Base-by-base conservation (phyloP, 2,329 filamentous ascomycete species). In the Bretziella fagacearum region DNA sequence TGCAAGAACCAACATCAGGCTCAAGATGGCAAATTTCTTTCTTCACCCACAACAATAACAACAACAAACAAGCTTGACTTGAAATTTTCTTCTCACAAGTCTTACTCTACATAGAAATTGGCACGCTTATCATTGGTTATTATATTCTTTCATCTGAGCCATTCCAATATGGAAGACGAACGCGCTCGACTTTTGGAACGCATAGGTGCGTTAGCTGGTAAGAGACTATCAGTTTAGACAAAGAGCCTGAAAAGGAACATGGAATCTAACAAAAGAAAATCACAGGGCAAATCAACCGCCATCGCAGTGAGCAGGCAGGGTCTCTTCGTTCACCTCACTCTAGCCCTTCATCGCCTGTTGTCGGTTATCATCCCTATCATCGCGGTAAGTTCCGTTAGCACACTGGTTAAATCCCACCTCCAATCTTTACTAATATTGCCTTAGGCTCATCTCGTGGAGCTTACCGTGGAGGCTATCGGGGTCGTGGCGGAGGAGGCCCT, bases 271-370 rank as follows among this genome's bases (percentile, higher is more conserved):
- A 30, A 18, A 15, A 13, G 17, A 43, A 29, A 18, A 52, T 27
- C 26, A 22, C 53, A 85, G 81, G 81, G 54, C 79, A 83, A 62
- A 89, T 91, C 58, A 86, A 86, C 59, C 75, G 78, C 45, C 79
- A 83, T 64, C 86, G 83, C 60, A 82, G 73, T 53, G 72, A 79
- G 52, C 69, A 73, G 53, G 59, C 66, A 27, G 65, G 65, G 33
- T 50, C 22, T 18, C 13, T 10, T 17, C 6, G 15, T 5, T 18
- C 40, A 20, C 6, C 40, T n/a, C n/a, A 15, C n/a, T n/a, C n/a
- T 18, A 30, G 8, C 2, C 26, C 15, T 20, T 22, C 35, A 3
- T 23, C 26, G 15, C 26, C 46, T 23, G 27, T 27, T 15, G 36
- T 52, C 32, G 46, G 51, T 33, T 56, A 56, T 29, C 56, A 58